A percentile compares a stretch with the other conserved stretches of the same genome.
Evolutionary conservation across 805 yeast species (phyloP).

Genomic region (Candida incommunis): DNA sequence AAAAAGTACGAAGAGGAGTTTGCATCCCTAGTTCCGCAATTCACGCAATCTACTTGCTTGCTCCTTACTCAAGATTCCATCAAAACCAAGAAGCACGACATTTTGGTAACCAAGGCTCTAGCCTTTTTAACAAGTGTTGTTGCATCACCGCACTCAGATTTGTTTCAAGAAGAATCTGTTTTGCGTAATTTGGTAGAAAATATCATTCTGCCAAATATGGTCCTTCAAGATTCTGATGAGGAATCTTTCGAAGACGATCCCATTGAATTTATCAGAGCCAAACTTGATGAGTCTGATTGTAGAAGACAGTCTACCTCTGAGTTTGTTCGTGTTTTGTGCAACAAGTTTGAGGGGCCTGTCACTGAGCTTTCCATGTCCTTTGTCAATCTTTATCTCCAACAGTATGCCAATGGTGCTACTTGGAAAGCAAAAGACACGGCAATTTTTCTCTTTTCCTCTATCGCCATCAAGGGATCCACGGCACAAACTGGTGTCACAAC

Average conservation of each 20-base stretch:
- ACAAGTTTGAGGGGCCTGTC: constrained; percentile 55
- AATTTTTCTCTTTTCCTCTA: constrained; percentile 67
- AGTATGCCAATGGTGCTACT: constrained; percentile 31
- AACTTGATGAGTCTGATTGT: constrained; percentile 85
- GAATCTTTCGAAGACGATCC: constrained; percentile 97
- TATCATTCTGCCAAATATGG: constrained; percentile 78
- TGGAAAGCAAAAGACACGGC: constrained; percentile 89
- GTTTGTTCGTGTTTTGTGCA: constrained; percentile 74
- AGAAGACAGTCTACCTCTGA: constrained; percentile 90
- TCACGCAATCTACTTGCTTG: constrained; percentile 74
- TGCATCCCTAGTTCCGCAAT: constrained; percentile 58
- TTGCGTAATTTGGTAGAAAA: constrained; percentile 67
- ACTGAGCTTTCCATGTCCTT: constrained; percentile 65
- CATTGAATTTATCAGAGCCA: constrained; percentile 79
- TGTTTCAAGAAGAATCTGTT: constrained; percentile 47
- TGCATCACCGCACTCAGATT: constrained; percentile 46
- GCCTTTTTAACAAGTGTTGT: constrained; percentile 74
- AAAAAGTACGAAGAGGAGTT: constrained; percentile 88
- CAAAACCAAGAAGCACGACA: constrained; percentile 61
- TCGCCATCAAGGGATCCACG: constrained; percentile 85
- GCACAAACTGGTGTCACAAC: constrained; percentile 79
- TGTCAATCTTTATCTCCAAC: constrained; percentile 50
- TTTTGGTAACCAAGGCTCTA: constrained; percentile 67
- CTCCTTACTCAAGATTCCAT: constrained; percentile 50
- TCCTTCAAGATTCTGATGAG: constrained; percentile 74